A percentile compares a stretch with the other conserved stretches of the same genome.
Conservation (phyloP, 331 rosid genomes). For the Erythrophleum ivorense region DNA sequence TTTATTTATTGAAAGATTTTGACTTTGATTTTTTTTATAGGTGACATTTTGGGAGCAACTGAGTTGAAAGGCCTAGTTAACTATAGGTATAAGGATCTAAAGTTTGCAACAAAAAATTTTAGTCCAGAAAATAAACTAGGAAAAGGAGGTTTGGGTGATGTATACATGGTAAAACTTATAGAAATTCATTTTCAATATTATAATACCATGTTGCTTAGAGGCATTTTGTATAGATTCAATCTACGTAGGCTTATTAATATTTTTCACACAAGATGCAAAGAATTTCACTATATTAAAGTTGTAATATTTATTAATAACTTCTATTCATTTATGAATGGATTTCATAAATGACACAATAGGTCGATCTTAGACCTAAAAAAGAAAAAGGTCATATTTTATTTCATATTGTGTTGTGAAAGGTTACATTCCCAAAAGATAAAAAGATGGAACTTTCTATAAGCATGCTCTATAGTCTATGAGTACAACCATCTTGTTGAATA, state of each 20-base stretch:
- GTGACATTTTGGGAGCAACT: constrained; percentile 74
- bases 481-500: constrained; percentile 2
- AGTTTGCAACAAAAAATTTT: constrained; percentile 65
- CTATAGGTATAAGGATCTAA: constrained; percentile 63
- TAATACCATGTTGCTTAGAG: not conserved
- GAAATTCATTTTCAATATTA: constrained; percentile 13
- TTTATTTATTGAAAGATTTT: not conserved
- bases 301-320: not conserved
- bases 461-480: not conserved
- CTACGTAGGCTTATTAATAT: not conserved
- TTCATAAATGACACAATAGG: too few species aligned
- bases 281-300: not conserved
- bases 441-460: not conserved
- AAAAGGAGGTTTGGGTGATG: constrained; percentile 82
- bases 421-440: not conserved
- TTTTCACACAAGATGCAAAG: not conserved
- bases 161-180: constrained; percentile 59
- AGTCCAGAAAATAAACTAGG: constrained; percentile 65
- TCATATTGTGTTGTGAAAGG: not conserved
- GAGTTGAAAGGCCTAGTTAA: constrained; percentile 70
- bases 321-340: not conserved
- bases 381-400: too few species aligned
- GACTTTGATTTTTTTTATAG: constrained; percentile 38
- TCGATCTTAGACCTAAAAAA: too few species aligned
- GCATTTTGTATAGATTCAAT: not conserved